Evolutionary conservation across 2,329 filamentous ascomycete species (phyloP).

Genomic region (Ascochyta rabiei): DNA sequence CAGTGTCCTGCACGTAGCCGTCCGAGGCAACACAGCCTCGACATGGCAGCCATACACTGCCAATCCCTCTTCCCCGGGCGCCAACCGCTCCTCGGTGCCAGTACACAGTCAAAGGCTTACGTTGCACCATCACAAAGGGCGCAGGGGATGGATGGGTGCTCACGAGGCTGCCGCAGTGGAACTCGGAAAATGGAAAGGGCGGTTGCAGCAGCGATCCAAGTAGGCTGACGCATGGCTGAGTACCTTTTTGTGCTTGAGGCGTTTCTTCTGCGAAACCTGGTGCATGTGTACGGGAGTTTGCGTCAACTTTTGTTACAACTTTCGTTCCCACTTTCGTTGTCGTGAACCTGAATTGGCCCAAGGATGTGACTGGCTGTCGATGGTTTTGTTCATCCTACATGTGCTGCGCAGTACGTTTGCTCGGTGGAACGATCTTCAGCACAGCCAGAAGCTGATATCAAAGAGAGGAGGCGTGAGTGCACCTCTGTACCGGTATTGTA

Average conservation of each 20-base stretch:
- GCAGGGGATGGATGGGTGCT: neutral
- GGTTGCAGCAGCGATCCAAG: neutral
- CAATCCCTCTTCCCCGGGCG: neutral
- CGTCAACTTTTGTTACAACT: no score
- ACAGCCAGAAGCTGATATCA: no score
- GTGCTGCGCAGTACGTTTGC: no score
- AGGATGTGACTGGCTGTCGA: no score
- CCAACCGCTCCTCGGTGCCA: neutral
- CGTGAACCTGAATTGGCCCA: no score
- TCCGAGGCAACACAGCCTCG: constrained; percentile 1
- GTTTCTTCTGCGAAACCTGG: neutral
- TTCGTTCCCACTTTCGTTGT: no score
- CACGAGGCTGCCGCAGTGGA: neutral
- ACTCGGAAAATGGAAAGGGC: neutral
- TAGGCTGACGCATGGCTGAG: neutral
- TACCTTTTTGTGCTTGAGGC: neutral
- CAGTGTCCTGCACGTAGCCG: neutral
- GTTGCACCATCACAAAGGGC: constrained; percentile 2
- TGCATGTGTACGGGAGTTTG: neutral
- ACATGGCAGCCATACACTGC: neutral
- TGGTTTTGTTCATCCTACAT: no score
- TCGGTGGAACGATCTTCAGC: no score
- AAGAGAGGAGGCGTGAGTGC: no score
- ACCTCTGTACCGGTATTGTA: no score
- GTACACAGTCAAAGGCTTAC: neutral